Conservation (phyloP, 805 yeast genomes). For the Teunomyces panamensis region DNA sequence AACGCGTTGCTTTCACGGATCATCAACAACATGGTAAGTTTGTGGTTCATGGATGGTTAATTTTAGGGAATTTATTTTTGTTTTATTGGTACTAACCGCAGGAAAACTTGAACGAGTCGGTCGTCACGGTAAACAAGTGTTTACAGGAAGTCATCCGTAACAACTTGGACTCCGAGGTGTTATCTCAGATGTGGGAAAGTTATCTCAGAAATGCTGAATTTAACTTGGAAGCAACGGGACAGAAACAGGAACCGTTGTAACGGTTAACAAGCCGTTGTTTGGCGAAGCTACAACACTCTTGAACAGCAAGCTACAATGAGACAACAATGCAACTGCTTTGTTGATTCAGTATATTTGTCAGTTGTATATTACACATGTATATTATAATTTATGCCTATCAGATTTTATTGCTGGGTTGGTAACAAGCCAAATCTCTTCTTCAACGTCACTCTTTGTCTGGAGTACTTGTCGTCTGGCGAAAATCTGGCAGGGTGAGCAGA, state of each 20-base stretch:
- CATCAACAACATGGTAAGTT: constrained; percentile 69
- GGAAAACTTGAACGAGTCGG: constrained; percentile 72
- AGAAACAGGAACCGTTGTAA: constrained; percentile 50
- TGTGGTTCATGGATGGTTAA: background rate
- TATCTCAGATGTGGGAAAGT: constrained; percentile 77
- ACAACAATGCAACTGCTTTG: background rate
- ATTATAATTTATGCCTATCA: background rate
- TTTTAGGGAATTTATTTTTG: background rate
- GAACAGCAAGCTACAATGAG: too few relatives aligned
- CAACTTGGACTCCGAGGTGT: constrained; percentile 66
- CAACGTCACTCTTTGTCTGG: constrained; percentile 97
- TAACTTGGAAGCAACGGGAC: constrained; percentile 64
- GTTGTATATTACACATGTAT: background rate
- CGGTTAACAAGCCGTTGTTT: too few relatives aligned
- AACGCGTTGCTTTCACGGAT: constrained; percentile 72
- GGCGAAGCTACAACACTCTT: too few relatives aligned
- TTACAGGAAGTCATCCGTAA: constrained; percentile 60
- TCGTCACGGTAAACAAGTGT: constrained; percentile 59
- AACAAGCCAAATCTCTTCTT: constrained; percentile 90
- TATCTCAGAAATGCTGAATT: constrained; percentile 69
- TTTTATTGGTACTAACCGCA: constrained; percentile 21
- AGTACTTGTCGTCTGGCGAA: constrained; percentile 99
- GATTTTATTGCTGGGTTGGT: constrained; percentile 64
- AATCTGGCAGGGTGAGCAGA: constrained; percentile 99
- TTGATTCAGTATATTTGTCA: background rate